A percentile compares a stretch with the other conserved stretches of the same genome.
These are phyloP conservation scores for Daldinia bambusicola DNA, from an alignment of 495 filamentous ascomycete species.

Conservation along the genomic window DNA sequence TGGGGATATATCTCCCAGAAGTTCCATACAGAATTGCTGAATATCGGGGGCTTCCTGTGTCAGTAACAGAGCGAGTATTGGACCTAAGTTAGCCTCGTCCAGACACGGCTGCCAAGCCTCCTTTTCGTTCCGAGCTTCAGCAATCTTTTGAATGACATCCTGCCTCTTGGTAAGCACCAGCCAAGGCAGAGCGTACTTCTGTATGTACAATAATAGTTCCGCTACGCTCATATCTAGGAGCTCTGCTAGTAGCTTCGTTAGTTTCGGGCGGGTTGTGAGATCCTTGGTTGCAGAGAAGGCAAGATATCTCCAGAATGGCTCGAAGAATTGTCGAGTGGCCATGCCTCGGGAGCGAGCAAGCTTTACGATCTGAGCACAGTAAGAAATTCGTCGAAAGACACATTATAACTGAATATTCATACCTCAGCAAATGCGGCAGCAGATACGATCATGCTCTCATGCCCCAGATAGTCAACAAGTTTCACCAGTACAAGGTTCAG, in stretches of 20 bases:
- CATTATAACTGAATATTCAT: slow-evolving; percentile 21
- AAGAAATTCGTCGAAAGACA: neutral
- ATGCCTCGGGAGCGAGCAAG: slow-evolving; percentile 71
- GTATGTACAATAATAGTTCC: slow-evolving; percentile 79
- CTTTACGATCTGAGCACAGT: slow-evolving; percentile 57
- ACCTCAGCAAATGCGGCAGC: slow-evolving; percentile 85
- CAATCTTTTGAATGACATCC: slow-evolving; percentile 83
- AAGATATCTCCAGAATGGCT: slow-evolving; percentile 86
- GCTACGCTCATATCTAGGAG: slow-evolving; percentile 76
- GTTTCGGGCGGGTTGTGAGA: slow-evolving; percentile 79
- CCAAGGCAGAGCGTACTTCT: slow-evolving; percentile 83
- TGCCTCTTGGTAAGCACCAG: slow-evolving; percentile 79
- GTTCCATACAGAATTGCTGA: slow-evolving; percentile 72
- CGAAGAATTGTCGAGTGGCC: slow-evolving; percentile 73
- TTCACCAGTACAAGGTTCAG: slow-evolving; percentile 85
- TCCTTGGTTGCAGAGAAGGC: slow-evolving; percentile 84
- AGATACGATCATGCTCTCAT: slow-evolving; percentile 80
- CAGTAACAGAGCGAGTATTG: slow-evolving; percentile 82
- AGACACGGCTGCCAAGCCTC: slow-evolving; percentile 53
- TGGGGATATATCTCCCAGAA: slow-evolving; percentile 71
- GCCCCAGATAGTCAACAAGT: slow-evolving; percentile 86
- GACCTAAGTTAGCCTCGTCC: slow-evolving; percentile 75
- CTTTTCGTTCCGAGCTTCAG: slow-evolving; percentile 71
- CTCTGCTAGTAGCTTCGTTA: slow-evolving; percentile 81
- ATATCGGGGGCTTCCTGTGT: slow-evolving; percentile 74